phyloP scores from a whole-genome alignment of 306 rosid species.

The Glycine tomentella region DNA sequence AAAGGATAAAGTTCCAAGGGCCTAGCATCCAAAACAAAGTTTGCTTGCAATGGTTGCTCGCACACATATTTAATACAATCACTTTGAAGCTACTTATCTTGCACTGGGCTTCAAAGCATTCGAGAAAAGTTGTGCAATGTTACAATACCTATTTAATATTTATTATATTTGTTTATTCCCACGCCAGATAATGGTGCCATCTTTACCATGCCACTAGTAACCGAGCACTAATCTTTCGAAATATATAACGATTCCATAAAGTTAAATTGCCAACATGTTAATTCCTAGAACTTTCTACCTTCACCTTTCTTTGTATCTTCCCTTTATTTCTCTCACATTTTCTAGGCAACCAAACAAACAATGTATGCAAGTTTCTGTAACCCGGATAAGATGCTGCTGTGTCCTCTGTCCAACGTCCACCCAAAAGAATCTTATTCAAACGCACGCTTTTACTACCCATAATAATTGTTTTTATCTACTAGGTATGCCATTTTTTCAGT shows the following conservation, averaged over 20 bases:
- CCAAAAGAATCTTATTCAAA: conserved; percentile 57
- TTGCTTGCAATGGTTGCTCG: conserved; percentile 46
- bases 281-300: conserved; percentile 7
- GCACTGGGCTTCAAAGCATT: conserved; percentile 57
- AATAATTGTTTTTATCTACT: not conserved
- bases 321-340: conserved; percentile 18
- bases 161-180: conserved; percentile 63
- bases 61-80: conserved; percentile 34
- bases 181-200: conserved; percentile 18
- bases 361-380: conserved; percentile 38
- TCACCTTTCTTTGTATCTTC: not conserved
- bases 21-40: conserved; percentile 49
- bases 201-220: conserved; percentile 26
- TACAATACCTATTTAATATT: conserved; percentile 26
- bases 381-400: conserved; percentile 57
- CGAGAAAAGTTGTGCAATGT: conserved; percentile 55
- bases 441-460: conserved; percentile 52
- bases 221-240: conserved; percentile 17
- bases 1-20: conserved; percentile 44
- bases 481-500: too few relatives aligned
- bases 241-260: conserved; percentile 21
- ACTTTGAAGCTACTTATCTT: conserved; percentile 57
- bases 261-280: not conserved
- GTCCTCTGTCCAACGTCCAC: conserved; percentile 63
- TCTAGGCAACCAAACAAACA: conserved; percentile 51